Conservation (phyloP, 1,284 basidiomycete genomes). For the Stereum hirsutum region DNA sequence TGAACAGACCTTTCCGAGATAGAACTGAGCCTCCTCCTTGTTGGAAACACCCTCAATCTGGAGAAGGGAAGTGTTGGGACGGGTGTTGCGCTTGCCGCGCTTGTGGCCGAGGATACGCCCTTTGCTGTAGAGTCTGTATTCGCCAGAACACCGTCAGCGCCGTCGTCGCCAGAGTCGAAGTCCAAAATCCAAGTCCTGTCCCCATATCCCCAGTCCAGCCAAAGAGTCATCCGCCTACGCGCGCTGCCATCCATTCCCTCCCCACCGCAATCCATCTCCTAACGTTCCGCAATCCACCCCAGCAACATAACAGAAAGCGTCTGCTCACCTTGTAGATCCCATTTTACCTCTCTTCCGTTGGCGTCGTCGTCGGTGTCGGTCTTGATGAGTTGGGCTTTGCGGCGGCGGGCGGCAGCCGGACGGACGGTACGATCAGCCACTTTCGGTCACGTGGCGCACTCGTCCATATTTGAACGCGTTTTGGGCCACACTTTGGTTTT, state of each 20-base stretch:
- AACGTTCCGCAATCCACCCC: not conserved
- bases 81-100: conserved; percentile 94
- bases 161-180: too few relatives aligned
- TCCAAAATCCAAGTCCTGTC: not conserved
- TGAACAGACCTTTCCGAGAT: conserved; percentile 90
- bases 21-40: conserved; percentile 95
- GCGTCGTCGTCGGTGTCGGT: conserved; percentile 3
- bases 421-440: too few relatives aligned
- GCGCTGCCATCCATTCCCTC: conserved; percentile 8
- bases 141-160: not conserved
- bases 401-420: conserved; percentile 5
- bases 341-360: conserved; percentile 12
- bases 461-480: not conserved
- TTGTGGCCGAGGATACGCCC: conserved; percentile 98
- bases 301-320: not conserved
- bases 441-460: not conserved
- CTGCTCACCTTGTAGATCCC: conserved; percentile 17
- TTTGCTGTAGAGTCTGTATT: conserved; percentile 88
- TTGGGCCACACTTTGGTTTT: not conserved
- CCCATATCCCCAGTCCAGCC: conserved; percentile 7
- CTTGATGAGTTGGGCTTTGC: conserved; percentile 5
- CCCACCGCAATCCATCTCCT: not conserved
- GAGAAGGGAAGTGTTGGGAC: conserved; percentile 92
- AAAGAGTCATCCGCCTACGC: not conserved
- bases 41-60: conserved; percentile 95